Evolutionary conservation across 495 filamentous ascomycete genomes (phyloP).

Genomic region (Recurvomyces mirabilis): DNA sequence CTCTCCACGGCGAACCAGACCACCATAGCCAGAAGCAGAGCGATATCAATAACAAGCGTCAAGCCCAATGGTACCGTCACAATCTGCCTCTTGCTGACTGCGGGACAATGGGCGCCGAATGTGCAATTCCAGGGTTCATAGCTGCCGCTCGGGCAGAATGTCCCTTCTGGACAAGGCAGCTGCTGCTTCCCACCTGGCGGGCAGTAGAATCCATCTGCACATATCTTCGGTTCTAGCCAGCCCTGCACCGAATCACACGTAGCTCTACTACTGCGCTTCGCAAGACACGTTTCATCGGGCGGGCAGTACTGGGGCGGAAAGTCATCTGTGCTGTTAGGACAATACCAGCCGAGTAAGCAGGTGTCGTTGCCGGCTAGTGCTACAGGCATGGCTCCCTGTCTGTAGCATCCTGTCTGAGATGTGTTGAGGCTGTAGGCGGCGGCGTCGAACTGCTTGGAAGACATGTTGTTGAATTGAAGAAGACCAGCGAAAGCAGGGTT

Average conservation of each 20-base stretch:
- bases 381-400: conserved; percentile 13
- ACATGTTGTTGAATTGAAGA: conserved; percentile 11
- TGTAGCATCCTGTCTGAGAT: conserved; percentile 16
- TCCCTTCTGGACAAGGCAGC: conserved; percentile 13
- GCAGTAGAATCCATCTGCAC: conserved; percentile 16
- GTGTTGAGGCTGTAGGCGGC: conserved; percentile 3
- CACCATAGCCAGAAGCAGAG: conserved; percentile 23
- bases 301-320: conserved; percentile 19
- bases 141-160: conserved; percentile 17
- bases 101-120: conserved; percentile 13
- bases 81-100: conserved; percentile 11
- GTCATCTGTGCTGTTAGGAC: conserved; percentile 5
- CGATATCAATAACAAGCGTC: conserved; percentile 33
- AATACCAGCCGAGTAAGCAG: conserved; percentile 14
- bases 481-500: too few species aligned
- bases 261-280: conserved; percentile 2
- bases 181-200: conserved; percentile 14
- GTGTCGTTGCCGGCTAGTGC: conserved; percentile 19
- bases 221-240: conserved; percentile 14
- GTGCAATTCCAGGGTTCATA: conserved; percentile 14
- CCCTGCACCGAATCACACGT: conserved; percentile 17
- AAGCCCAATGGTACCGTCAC: conserved; percentile 32
- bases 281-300: conserved; percentile 10
- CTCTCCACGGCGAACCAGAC: conserved; percentile 17
- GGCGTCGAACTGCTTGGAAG: conserved; percentile 5